Conservation (phyloP, 352 stramenopile species). For the Globisporangium parvum region DNA sequence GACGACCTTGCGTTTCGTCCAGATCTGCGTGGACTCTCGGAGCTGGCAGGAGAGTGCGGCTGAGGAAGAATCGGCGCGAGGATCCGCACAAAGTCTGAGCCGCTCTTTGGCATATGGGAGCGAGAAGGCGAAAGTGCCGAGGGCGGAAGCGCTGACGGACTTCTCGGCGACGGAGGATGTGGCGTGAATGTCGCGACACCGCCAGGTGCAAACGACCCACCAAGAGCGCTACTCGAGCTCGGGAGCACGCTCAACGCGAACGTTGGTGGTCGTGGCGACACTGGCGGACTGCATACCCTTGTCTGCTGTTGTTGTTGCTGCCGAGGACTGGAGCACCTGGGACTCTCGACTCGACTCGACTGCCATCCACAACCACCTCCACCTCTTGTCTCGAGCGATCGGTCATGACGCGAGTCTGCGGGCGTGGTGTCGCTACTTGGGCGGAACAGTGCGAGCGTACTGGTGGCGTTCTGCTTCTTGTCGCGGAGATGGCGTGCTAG, state of each 20-base stretch:
- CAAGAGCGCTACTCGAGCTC: slow-evolving; percentile 6
- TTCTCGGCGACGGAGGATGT: slow-evolving; percentile 1
- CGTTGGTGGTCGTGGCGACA: neutral
- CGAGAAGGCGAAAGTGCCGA: neutral
- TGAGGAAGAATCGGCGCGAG: slow-evolving; percentile 8
- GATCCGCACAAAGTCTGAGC: slow-evolving; percentile 6
- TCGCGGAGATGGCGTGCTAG: slow-evolving; percentile 44
- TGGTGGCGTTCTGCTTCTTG: slow-evolving; percentile 28
- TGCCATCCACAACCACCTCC: neutral
- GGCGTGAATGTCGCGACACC: neutral
- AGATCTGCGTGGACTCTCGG: neutral
- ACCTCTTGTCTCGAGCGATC: neutral
- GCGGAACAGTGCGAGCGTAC: slow-evolving; percentile 10
- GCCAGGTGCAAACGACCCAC: slow-evolving; percentile 10
- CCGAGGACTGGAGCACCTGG: neutral
- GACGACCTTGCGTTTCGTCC: neutral
- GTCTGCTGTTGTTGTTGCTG: neutral
- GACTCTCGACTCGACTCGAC: neutral
- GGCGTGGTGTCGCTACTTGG: neutral
- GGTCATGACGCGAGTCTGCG: neutral
- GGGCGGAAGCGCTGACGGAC: neutral
- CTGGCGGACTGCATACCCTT: too few species aligned
- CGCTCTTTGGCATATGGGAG: neutral
- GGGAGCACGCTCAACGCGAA: neutral
- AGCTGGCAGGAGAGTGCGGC: neutral